phyloP scores from a whole-genome alignment of 805 yeast genomes.

The Candida easanensis region DNA sequence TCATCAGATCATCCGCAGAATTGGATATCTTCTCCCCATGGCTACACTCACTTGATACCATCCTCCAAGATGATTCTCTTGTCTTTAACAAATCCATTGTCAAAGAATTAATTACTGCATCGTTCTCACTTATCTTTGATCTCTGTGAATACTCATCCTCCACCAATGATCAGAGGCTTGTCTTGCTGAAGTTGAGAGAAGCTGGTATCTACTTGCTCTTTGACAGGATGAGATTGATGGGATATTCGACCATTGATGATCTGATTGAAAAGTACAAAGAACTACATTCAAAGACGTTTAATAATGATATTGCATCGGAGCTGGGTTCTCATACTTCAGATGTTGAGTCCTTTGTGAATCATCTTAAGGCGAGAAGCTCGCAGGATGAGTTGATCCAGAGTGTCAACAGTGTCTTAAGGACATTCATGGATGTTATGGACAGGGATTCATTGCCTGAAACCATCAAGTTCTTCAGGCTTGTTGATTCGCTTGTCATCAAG shows the following conservation, averaged over 20 bases:
- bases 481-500: constrained; percentile 42
- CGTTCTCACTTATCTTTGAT: constrained; percentile 22
- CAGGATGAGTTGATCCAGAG: constrained; percentile 63
- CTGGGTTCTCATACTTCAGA: constrained; percentile 24
- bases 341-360: constrained; percentile 13
- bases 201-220: constrained; percentile 35
- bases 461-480: constrained; percentile 46
- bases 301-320: constrained; percentile 22
- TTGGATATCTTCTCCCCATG: constrained; percentile 22
- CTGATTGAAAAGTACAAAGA: constrained; percentile 23
- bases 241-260: constrained; percentile 33
- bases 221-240: constrained; percentile 37
- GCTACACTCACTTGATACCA: constrained; percentile 15
- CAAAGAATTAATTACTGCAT: constrained; percentile 21
- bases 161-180: constrained; percentile 25
- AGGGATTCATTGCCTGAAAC: constrained; percentile 43
- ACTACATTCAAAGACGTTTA: constrained; percentile 13
- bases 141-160: constrained; percentile 26
- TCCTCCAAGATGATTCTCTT: constrained; percentile 17
- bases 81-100: constrained; percentile 19
- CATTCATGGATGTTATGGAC: constrained; percentile 52
- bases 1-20: constrained; percentile 18
- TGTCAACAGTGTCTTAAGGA: constrained; percentile 49
- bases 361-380: constrained; percentile 31
- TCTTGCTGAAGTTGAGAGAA: constrained; percentile 32